Evolutionary conservation across 2,329 filamentous ascomycete genomes (phyloP).

Genomic region (Exophiala spinifera): DNA sequence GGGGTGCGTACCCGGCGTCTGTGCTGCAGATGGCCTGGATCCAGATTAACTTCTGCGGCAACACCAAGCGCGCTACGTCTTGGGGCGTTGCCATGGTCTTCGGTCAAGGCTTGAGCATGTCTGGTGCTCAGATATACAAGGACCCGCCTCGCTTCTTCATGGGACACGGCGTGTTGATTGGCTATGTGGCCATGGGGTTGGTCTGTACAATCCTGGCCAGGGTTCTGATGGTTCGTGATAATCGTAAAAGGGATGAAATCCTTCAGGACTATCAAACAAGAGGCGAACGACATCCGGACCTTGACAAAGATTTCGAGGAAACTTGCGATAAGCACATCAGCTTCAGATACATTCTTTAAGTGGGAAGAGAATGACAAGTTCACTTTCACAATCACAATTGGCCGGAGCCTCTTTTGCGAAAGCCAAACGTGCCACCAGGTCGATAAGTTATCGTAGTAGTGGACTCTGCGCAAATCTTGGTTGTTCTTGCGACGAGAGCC

Average conservation of each 20-base stretch:
- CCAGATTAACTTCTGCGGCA: slow-evolving; percentile 7
- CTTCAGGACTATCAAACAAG: slow-evolving; percentile 3
- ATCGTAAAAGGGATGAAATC: slow-evolving; percentile 1
- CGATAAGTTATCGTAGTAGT: no score
- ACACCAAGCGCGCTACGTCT: slow-evolving; percentile 11
- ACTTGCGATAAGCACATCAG: slow-evolving; percentile 9
- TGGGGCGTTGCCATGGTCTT: slow-evolving; percentile 10
- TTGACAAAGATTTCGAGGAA: slow-evolving; percentile 7
- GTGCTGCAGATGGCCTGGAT: slow-evolving; percentile 12
- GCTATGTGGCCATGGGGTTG: slow-evolving; percentile 2
- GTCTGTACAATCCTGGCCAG: neutral
- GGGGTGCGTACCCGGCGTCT: slow-evolving; percentile 8
- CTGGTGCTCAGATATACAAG: slow-evolving; percentile 7
- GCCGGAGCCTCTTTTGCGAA: no score
- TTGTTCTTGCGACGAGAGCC: no score
- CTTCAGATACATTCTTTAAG: slow-evolving; percentile 7
- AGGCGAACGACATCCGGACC: slow-evolving; percentile 9
- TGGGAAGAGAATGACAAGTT: neutral
- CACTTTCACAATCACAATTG: no score
- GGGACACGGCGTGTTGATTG: slow-evolving; percentile 10
- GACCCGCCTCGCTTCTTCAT: slow-evolving; percentile 8
- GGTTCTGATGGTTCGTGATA: neutral
- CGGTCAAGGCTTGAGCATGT: slow-evolving; percentile 8
- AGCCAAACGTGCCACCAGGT: no score
- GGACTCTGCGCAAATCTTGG: no score